Conservation (phyloP, 2,329 filamentous ascomycete genomes). For the Neobulgaria alba region DNA sequence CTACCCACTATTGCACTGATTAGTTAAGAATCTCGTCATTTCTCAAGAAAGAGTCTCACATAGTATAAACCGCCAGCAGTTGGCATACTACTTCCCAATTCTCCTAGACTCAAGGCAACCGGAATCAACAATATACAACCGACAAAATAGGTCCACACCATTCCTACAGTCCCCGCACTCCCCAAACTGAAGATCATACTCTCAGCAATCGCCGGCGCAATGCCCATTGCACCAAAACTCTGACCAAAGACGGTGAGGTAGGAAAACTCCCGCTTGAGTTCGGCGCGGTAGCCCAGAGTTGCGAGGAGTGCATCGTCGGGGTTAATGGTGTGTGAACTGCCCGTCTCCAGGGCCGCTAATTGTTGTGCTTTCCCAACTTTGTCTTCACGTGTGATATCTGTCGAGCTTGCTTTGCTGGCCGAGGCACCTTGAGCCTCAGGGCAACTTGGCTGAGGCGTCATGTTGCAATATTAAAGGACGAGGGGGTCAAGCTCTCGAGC, state of each 20-base stretch:
- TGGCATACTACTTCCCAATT: slow-evolving; percentile 27
- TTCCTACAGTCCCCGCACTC: slow-evolving; percentile 24
- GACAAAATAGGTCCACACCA: slow-evolving; percentile 28
- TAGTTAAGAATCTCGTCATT: too few species aligned
- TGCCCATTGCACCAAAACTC: slow-evolving; percentile 28
- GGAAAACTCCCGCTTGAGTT: slow-evolving; percentile 28
- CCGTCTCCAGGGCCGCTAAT: slow-evolving; percentile 7
- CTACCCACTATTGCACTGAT: slow-evolving; percentile 24
- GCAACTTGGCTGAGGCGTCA: slow-evolving; percentile 4
- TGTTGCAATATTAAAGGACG: too few species aligned
- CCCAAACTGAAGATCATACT: slow-evolving; percentile 26
- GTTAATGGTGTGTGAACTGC: slow-evolving; percentile 5
- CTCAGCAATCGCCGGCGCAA: slow-evolving; percentile 27
- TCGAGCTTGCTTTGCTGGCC: slow-evolving; percentile 6
- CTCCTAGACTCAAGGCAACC: slow-evolving; percentile 26
- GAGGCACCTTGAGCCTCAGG: neutral
- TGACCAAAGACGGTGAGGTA: slow-evolving; percentile 28
- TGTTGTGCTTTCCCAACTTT: slow-evolving; percentile 8
- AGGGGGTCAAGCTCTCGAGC: too few species aligned
- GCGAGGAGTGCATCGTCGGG: slow-evolving; percentile 25
- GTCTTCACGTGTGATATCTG: slow-evolving; percentile 7
- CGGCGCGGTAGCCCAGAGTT: slow-evolving; percentile 24
- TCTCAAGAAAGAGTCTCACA: slow-evolving; percentile 12
- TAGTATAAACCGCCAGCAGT: slow-evolving; percentile 28
- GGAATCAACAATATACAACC: slow-evolving; percentile 27